Base-by-base conservation (phyloP, 495 filamentous ascomycete genomes). In the Penicillium fimorum region DNA sequence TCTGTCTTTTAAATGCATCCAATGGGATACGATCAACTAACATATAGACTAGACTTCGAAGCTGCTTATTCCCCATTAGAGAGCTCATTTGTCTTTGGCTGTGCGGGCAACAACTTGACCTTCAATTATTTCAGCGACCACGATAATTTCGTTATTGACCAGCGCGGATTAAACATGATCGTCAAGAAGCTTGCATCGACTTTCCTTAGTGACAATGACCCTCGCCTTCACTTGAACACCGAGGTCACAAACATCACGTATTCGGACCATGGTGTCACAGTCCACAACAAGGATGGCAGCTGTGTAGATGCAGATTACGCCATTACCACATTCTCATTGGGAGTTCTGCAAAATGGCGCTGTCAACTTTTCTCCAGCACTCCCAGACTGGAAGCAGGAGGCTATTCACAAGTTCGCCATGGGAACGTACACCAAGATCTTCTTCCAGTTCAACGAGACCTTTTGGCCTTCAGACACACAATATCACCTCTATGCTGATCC, bases 361-460 rank as follows among this genome's bases (percentile, higher is more conserved):
- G 81, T 91, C 3, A 69, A 65, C 0, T 92, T 92, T 67, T 61
- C 70, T 3, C 88, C 88, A 0, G 64, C 69, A 10, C 74, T 91
- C 0, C 88, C 88, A 2, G 68, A 70, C 9, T 90, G 86, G 87
- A 91, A 92, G 63, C 75, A 78, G 20, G 77, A 77, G 22, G 84
- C 82, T 11, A 86, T 90, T 59, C 79, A 82, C 4, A 82, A 79
- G 40, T 88, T 89, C 69, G 76, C 79, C 52, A 87, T 92, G 82
- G 87, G 82, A 24, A 90, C 84, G 3, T 92, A 90, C 73, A 91
- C 86, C 57, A 91, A 90, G 65, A 85, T 91, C 60, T 91, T 91
- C 76, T 70, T 90, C 32, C 87, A 88, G 47, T 92, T 90, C 67
- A 78, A 82, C 54, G 70, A 85, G 35, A 82, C 83, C 8, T 92